These are phyloP conservation scores for Sapria himalayana DNA, from an alignment of 345 rosid genomes.

Conservation along the genomic window DNA sequence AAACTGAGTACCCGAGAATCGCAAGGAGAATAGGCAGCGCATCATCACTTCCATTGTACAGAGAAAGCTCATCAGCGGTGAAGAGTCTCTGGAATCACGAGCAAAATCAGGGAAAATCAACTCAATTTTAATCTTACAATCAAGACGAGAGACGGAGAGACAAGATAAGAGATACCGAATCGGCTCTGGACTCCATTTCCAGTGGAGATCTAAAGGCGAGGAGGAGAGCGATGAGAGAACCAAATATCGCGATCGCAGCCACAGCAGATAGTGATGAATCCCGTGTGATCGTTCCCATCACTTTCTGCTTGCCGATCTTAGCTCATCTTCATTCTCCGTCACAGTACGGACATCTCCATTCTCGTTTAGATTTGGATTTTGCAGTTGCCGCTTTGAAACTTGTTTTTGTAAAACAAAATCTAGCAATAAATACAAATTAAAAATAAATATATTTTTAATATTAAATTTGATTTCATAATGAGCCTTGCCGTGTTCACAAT, in stretches of 20 bases:
- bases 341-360: neutral
- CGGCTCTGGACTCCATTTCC: constrained; percentile 14
- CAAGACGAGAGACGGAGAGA: neutral
- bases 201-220: constrained; percentile 16
- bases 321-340: neutral
- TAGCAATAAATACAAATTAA: no score
- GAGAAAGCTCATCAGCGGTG: constrained; percentile 42
- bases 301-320: neutral
- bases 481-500: no score
- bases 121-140: neutral
- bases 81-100: constrained; percentile 29
- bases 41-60: constrained; percentile 66
- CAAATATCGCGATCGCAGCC: constrained; percentile 19
- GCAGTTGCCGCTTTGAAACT: neutral
- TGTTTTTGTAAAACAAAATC: no score
- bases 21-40: constrained; percentile 51
- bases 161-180: constrained; percentile 19
- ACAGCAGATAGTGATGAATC: constrained; percentile 16
- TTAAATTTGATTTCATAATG: no score
- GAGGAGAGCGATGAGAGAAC: constrained; percentile 24
- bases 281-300: constrained; percentile 5
- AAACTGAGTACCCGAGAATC: constrained; percentile 48
- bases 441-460: no score
- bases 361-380: neutral
- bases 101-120: neutral